Conservation (phyloP, 1,139 yeast genomes). For the Scheffersomyces parashehatae region DNA sequence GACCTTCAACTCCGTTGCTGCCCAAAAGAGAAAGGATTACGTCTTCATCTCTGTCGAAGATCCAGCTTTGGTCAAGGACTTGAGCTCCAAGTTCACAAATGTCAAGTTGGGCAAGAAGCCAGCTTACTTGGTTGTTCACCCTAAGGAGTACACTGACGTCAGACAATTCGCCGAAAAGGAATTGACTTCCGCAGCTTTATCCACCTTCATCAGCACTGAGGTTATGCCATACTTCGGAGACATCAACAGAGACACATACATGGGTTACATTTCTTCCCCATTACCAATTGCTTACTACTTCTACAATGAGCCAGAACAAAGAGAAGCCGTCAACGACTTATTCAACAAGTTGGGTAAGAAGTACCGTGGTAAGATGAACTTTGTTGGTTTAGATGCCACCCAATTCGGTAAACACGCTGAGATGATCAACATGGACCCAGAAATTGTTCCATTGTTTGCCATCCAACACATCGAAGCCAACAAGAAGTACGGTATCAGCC, state of each 20-base stretch:
- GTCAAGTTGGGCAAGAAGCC: conserved; percentile 34
- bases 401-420: conserved; percentile 88
- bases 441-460: conserved; percentile 86
- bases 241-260: conserved; percentile 79
- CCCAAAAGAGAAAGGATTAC: conserved; percentile 40
- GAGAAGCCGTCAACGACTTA: conserved; percentile 51
- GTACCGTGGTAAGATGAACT: conserved; percentile 78
- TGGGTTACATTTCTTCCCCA: conserved; percentile 68
- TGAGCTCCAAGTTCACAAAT: conserved; percentile 21
- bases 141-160: conserved; percentile 33
- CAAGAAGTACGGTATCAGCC: conserved; percentile 73
- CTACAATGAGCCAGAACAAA: conserved; percentile 69
- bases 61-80: conserved; percentile 44
- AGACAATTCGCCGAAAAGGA: conserved; percentile 26
- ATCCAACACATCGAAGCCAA: conserved; percentile 72
- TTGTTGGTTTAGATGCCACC: conserved; percentile 85
- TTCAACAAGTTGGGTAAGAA: conserved; percentile 68
- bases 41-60: conserved; percentile 60
- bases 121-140: conserved; percentile 49
- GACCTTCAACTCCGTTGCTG: conserved; percentile 16
- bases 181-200: conserved; percentile 35
- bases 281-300: conserved; percentile 88
- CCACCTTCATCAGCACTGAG: conserved; percentile 64
- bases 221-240: conserved; percentile 89
- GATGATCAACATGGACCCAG: conserved; percentile 76